A percentile compares a stretch with the other conserved stretches of the same genome.
Evolutionary conservation across 805 yeast species (phyloP).

Genomic region (Teunomyces cretensis): DNA sequence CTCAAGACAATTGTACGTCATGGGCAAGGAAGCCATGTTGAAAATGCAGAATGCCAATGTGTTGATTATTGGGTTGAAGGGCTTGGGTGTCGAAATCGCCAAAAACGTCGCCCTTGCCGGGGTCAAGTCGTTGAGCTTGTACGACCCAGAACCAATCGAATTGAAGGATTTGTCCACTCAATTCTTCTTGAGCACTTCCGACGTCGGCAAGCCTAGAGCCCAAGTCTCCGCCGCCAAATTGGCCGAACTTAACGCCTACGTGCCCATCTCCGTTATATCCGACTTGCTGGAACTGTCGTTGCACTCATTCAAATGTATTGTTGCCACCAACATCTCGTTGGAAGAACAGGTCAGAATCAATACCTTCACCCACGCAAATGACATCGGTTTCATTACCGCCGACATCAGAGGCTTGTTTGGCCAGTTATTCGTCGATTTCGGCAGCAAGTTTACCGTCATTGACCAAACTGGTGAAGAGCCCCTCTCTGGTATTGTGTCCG

Average conservation of each 20-base stretch:
- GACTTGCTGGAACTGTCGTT: conserved; percentile 57
- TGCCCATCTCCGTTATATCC: conserved; percentile 70
- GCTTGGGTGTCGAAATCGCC: conserved; percentile 94
- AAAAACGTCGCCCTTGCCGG: conserved; percentile 97
- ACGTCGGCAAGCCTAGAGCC: conserved; percentile 80
- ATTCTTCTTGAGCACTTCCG: conserved; percentile 70
- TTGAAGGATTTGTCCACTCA: conserved; percentile 83
- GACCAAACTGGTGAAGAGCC: conserved; percentile 96
- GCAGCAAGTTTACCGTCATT: conserved; percentile 71
- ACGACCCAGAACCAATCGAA: conserved; percentile 72
- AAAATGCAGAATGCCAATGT: conserved; percentile 94
- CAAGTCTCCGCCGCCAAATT: conserved; percentile 63
- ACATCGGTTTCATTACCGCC: conserved; percentile 77
- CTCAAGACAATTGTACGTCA: conserved; percentile 93
- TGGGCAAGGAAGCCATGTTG: conserved; percentile 98
- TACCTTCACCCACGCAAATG: conserved; percentile 67
- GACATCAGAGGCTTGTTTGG: conserved; percentile 90
- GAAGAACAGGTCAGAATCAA: conserved; percentile 77
- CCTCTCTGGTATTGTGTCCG: conserved; percentile 79
- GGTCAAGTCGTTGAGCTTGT: conserved; percentile 83
- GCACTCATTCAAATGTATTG: conserved; percentile 68
- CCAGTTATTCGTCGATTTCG: conserved; percentile 85
- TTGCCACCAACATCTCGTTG: conserved; percentile 73
- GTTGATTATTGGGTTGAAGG: conserved; percentile 85
- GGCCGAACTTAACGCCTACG: conserved; percentile 85